Evolutionary conservation across 164 flowering plant species (phyloP).

Genomic region (Macadamia tetraphylla): DNA sequence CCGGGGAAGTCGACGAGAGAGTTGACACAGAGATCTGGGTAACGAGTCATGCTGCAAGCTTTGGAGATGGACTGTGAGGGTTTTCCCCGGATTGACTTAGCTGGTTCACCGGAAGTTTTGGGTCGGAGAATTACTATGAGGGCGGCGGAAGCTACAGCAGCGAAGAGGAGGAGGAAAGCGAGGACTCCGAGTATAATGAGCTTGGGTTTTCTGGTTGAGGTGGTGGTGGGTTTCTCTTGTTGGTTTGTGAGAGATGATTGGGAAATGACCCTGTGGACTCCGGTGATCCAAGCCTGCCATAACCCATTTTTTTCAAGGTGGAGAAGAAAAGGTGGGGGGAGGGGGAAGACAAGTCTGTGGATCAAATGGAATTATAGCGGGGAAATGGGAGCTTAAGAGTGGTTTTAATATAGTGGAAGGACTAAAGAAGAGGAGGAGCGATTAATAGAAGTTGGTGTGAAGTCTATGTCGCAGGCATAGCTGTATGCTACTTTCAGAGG

Average conservation of each 20-base stretch:
- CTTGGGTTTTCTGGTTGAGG: constrained; percentile 20
- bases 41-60: constrained; percentile 56
- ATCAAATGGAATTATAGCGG: neutral
- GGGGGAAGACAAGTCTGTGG: neutral
- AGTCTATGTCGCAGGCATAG: neutral
- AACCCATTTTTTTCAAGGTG: neutral
- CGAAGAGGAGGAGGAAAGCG: constrained; percentile 35
- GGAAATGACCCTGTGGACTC: constrained; percentile 9
- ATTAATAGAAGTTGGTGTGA: neutral
- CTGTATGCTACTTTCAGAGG: neutral
- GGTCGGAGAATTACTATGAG: constrained; percentile 29
- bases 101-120: constrained; percentile 10
- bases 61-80: constrained; percentile 70
- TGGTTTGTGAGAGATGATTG: constrained; percentile 2
- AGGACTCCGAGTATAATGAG: constrained; percentile 34
- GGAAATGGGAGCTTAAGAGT: neutral
- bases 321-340: neutral
- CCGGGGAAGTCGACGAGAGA: constrained; percentile 79
- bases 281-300: neutral
- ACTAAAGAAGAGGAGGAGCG: neutral
- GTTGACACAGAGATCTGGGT: constrained; percentile 64
- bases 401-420: neutral
- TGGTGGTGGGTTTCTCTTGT: neutral
- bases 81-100: constrained; percentile 10
- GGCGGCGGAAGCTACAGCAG: constrained; percentile 50